phyloP scores from a whole-genome alignment of 176 grass and related monocot genomes.

The Oryza coarctata region DNA sequence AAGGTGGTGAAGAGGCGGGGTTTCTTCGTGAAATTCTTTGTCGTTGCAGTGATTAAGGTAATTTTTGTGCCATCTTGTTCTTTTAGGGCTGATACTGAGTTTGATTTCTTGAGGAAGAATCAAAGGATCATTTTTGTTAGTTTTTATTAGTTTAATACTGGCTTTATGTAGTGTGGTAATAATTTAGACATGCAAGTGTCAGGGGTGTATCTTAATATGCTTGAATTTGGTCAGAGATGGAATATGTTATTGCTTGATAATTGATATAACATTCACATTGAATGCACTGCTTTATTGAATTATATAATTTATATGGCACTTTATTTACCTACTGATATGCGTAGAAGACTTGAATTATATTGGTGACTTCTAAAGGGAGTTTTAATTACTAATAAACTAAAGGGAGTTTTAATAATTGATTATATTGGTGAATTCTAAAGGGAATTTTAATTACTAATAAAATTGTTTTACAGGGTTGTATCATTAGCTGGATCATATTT shows the following conservation, averaged over 20 bases:
- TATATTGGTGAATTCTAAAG: no score
- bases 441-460: no score
- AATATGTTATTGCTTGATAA: background rate
- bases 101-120: slow-evolving; percentile 16
- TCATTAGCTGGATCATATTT: background rate
- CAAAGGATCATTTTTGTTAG: background rate
- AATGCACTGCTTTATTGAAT: background rate
- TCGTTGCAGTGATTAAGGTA: slow-evolving; percentile 65
- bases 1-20: slow-evolving; percentile 46
- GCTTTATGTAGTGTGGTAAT: background rate
- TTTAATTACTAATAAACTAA: background rate
- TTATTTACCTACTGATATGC: background rate
- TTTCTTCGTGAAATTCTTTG: slow-evolving; percentile 48
- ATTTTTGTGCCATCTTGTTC: background rate
- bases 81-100: slow-evolving; percentile 10
- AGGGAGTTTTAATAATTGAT: no score
- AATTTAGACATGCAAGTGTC: background rate
- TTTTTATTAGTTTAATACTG: background rate
- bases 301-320: background rate
- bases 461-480: background rate
- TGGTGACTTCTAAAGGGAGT: background rate
- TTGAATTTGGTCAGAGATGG: background rate
- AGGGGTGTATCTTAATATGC: background rate
- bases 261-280: background rate
- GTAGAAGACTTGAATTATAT: background rate